Evolutionary conservation across 2,329 filamentous ascomycete species (phyloP), one percentile per base, ranked within the genome.

Genomic region (Scytalidium sp.): DNA sequence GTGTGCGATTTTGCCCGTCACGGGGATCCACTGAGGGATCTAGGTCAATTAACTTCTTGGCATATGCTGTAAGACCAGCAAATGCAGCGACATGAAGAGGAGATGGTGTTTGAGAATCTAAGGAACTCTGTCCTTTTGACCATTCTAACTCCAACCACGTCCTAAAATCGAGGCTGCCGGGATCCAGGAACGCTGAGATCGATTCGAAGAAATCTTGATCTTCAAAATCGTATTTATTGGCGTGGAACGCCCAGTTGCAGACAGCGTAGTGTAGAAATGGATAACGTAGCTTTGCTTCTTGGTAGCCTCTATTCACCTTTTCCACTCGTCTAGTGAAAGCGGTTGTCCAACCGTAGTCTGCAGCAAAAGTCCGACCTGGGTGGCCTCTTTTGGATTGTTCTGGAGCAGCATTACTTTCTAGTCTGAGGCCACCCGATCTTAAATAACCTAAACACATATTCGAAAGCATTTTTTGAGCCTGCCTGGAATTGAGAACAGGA

Each of bases 71-170:
- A n/a, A 55, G 29, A 17, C 49, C 50, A 44, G 40, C 27, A 39
- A 27, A 40, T 15, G 49, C 50, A 40, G 50, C 20, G 64, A 51
- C 3, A 62, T 67, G 0, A 64, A 57, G 46, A 48, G 43, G 42
- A 25, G 7, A 45, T 45, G 19, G 19, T 29, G 25, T 19, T 19
- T 50, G 23, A 43, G 43, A 43, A 40, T 46, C 25, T 20, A 17
- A 39, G 23, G 36, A 40, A 40, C 41, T 17, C 48, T 45, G 10
- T 19, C 39, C 40, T 39, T 19, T 45, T 5, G 41, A 42, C 50
- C 50, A 53, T 27, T 47, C 46, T 29, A 53, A 46, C 20, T 23
- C 21, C n/a, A 51, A 27, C 57, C 60, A 57, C 21, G 43, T 49
- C 36, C 42, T 45, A 46, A 56, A 52, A 42, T 46, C 25, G 23